Conservation (phyloP, 495 filamentous ascomycete genomes). For the Staphylotrichum tortipilum region DNA sequence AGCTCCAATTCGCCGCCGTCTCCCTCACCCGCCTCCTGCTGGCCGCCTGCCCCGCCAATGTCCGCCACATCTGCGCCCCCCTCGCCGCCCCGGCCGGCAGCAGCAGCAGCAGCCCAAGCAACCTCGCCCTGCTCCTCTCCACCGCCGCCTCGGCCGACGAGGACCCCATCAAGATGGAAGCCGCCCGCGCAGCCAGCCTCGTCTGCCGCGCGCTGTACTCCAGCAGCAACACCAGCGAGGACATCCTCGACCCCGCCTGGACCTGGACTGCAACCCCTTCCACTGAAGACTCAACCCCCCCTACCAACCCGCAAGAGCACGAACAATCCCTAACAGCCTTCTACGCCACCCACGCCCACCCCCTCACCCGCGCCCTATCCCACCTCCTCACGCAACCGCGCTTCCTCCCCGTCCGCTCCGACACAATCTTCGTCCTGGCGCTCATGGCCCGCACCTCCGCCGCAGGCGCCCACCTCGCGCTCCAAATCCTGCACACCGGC, state of each 20-base stretch:
- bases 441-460: constrained; percentile 53
- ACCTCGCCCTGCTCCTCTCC: constrained; percentile 51
- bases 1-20: constrained; percentile 61
- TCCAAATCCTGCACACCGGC: constrained; percentile 37
- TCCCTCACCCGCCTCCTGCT: constrained; percentile 60
- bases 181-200: constrained; percentile 55
- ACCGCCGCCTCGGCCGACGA: constrained; percentile 51
- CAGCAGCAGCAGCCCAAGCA: constrained; percentile 38
- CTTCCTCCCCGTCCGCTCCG: constrained; percentile 61
- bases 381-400: constrained; percentile 58
- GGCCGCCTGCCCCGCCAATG: constrained; percentile 49
- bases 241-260: constrained; percentile 2
- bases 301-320: neutral
- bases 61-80: constrained; percentile 38
- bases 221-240: neutral
- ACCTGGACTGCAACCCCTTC: neutral
- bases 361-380: constrained; percentile 45
- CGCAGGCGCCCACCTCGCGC: constrained; percentile 42
- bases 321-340: constrained; percentile 24
- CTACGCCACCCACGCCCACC: constrained; percentile 39
- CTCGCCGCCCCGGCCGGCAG: constrained; percentile 4
- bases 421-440: constrained; percentile 67
- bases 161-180: constrained; percentile 64
- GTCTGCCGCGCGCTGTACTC: constrained; percentile 50
- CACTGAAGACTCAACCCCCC: too few relatives aligned